Conservation (phyloP, 2,329 filamentous ascomycete species). For the Ophiostoma montium region DNA sequence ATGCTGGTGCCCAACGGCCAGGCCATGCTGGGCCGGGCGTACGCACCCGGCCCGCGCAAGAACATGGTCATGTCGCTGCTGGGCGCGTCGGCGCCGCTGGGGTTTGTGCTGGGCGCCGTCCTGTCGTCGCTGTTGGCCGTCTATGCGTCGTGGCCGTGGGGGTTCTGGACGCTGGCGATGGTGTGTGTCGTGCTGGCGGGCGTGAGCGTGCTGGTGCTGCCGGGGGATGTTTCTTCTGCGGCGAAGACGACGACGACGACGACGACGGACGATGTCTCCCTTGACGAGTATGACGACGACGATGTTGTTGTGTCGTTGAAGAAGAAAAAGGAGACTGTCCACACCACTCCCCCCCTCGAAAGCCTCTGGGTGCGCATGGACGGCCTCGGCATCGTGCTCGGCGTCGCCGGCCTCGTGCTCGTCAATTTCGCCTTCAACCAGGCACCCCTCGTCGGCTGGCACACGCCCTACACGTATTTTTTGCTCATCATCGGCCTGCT, state of each 20-base stretch:
- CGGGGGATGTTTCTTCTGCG: constrained; percentile 4
- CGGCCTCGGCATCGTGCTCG: constrained; percentile 19
- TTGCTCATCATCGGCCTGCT: constrained; percentile 36
- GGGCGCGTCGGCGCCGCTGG: constrained; percentile 31
- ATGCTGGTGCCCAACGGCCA: constrained; percentile 49
- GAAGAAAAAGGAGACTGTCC: neutral
- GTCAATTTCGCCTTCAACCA: constrained; percentile 48
- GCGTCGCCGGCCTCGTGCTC: constrained; percentile 35
- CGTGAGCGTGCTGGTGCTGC: constrained; percentile 15
- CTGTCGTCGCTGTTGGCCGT: constrained; percentile 27
- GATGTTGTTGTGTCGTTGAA: constrained; percentile 1
- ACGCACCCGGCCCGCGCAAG: constrained; percentile 41
- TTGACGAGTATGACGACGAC: constrained; percentile 5
- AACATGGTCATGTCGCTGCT: constrained; percentile 44
- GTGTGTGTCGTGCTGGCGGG: constrained; percentile 15
- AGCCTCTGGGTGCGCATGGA: constrained; percentile 18
- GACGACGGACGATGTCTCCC: neutral
- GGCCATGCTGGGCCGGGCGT: constrained; percentile 44
- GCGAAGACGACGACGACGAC: neutral
- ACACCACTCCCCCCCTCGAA: neutral
- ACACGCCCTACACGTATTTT: constrained; percentile 34
- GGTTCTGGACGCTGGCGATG: constrained; percentile 24
- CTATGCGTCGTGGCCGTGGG: constrained; percentile 33
- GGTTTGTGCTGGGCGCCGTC: constrained; percentile 27
- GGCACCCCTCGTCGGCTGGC: constrained; percentile 38